A percentile compares a stretch with the other conserved stretches of the same genome.
phyloP scores from a whole-genome alignment of 1,284 basidiomycete species.

The Ganoderma sinense region DNA sequence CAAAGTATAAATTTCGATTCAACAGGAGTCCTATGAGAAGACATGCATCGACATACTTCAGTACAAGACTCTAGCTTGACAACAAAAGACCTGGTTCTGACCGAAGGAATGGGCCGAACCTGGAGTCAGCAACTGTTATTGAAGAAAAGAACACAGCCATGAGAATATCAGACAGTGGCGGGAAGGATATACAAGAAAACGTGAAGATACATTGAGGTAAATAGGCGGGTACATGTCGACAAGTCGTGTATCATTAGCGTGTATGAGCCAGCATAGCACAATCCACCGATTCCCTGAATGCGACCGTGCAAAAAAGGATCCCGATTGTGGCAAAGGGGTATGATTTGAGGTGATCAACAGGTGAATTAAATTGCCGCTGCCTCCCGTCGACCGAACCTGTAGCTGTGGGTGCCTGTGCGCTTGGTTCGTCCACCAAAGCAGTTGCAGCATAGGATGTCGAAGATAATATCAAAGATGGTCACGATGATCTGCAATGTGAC shows the following conservation, averaged over 20 bases:
- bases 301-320: background rate
- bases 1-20: background rate
- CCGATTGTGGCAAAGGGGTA: background rate
- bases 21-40: background rate
- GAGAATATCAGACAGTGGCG: background rate
- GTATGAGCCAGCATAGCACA: background rate
- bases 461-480: conserved; percentile 67
- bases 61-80: background rate
- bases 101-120: background rate
- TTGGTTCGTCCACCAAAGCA: conserved; percentile 51
- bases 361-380: conserved; percentile 12
- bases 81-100: background rate
- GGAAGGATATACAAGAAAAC: background rate
- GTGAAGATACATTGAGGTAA: background rate
- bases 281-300: background rate
- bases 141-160: background rate
- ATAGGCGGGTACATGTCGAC: background rate
- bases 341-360: background rate
- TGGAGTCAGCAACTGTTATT: background rate
- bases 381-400: conserved; percentile 33
- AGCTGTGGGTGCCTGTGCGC: conserved; percentile 42
- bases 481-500: conserved; percentile 55
- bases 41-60: background rate
- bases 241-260: background rate
- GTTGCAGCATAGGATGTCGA: conserved; percentile 68